A percentile compares a stretch with the other conserved stretches of the same genome.
Conservation (phyloP, 768 basidiomycete genomes). For the Termitomyces sp. region DNA sequence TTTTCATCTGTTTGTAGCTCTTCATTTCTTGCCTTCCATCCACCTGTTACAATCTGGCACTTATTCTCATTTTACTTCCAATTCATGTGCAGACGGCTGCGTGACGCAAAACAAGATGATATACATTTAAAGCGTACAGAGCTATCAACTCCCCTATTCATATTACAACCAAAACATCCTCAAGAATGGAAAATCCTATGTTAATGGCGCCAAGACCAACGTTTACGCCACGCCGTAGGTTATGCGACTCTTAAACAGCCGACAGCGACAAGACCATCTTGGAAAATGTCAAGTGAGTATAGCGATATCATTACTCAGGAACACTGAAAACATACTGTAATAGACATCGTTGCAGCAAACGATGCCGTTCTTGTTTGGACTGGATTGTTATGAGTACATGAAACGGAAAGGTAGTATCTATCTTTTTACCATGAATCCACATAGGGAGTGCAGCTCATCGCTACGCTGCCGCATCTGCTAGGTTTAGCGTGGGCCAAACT, state of each 20-base stretch:
- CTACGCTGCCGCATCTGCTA: not conserved
- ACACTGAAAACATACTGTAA: not conserved
- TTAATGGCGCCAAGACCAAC: not conserved
- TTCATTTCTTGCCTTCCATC: no score
- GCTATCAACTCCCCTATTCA: not conserved
- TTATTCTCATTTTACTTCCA: no score
- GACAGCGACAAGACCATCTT: slow-evolving; percentile 1
- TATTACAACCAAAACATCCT: not conserved
- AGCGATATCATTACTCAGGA: not conserved
- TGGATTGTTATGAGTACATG: not conserved
- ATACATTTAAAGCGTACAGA: not conserved
- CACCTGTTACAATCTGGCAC: no score
- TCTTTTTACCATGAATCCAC: slow-evolving; percentile 1
- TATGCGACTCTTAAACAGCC: slow-evolving; percentile 5
- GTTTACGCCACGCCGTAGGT: not conserved
- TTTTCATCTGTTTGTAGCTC: slow-evolving; percentile 1
- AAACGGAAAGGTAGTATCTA: not conserved
- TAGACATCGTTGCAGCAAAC: slow-evolving; percentile 8
- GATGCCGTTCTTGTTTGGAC: not conserved
- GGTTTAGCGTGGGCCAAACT: not conserved
- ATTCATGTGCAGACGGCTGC: no score
- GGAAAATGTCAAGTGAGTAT: not conserved
- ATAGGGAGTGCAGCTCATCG: not conserved
- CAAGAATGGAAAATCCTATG: not conserved
- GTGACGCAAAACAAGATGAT: no score